Conservation (phyloP, 2,329 filamentous ascomycete species). For the Talaromyces piceae region DNA sequence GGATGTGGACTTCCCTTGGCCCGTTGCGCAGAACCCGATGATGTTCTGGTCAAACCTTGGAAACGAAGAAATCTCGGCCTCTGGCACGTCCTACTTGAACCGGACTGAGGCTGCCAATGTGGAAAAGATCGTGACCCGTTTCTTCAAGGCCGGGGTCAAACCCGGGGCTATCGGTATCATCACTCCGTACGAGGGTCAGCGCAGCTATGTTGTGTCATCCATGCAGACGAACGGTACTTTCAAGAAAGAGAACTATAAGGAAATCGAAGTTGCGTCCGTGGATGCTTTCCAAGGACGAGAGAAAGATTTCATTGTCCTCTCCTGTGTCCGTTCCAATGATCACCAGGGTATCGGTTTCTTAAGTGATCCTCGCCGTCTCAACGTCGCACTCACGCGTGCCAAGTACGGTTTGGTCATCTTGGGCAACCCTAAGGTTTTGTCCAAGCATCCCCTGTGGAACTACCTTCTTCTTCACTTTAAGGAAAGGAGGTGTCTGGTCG, state of each 20-base stretch:
- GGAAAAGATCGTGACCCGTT: slow-evolving; percentile 95
- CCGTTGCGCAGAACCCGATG: slow-evolving; percentile 88
- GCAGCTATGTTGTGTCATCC: slow-evolving; percentile 97
- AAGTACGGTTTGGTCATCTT: slow-evolving; percentile 96
- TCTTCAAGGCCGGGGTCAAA: slow-evolving; percentile 98
- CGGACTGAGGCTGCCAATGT: slow-evolving; percentile 95
- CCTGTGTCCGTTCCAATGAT: slow-evolving; percentile 96
- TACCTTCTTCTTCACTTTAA: slow-evolving; percentile 94
- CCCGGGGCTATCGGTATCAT: slow-evolving; percentile 93
- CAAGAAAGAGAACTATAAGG: slow-evolving; percentile 98
- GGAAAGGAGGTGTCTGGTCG: slow-evolving; percentile 89
- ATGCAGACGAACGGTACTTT: slow-evolving; percentile 97
- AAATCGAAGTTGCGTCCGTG: slow-evolving; percentile 95
- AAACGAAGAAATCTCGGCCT: slow-evolving; percentile 96
- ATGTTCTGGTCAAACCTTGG: slow-evolving; percentile 99
- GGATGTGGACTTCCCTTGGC: slow-evolving; percentile 98
- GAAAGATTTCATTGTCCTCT: slow-evolving; percentile 97
- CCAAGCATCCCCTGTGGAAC: slow-evolving; percentile 97
- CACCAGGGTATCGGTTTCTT: slow-evolving; percentile 98
- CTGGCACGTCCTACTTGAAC: slow-evolving; percentile 95
- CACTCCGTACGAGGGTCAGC: slow-evolving; percentile 95
- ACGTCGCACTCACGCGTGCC: slow-evolving; percentile 91
- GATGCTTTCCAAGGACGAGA: slow-evolving; percentile 98
- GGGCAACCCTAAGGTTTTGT: slow-evolving; percentile 93
- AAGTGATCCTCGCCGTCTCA: slow-evolving; percentile 93